phyloP scores from a whole-genome alignment of 805 yeast genomes.

The Wickerhamiella hasegawae region DNA sequence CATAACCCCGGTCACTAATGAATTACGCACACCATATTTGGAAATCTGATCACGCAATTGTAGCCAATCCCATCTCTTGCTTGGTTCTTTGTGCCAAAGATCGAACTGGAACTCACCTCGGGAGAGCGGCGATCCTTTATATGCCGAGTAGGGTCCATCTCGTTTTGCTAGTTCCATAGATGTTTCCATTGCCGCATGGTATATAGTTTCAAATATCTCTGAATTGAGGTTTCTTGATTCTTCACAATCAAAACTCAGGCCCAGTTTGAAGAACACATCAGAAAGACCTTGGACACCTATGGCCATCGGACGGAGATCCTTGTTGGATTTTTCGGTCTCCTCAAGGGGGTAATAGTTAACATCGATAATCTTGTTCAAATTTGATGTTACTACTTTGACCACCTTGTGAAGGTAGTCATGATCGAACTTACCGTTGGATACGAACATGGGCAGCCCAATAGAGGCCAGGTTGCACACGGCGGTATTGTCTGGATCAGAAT shows the following conservation, averaged over 20 bases:
- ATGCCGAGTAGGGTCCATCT: conserved; percentile 57
- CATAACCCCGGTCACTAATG: conserved; percentile 83
- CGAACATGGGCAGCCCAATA: conserved; percentile 69
- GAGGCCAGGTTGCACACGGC: conserved; percentile 93
- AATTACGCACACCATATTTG: conserved; percentile 60
- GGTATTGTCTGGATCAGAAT: conserved; percentile 69
- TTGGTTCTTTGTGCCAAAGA: conserved; percentile 61
- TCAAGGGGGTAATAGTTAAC: conserved; percentile 65
- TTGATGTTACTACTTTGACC: conserved; percentile 55
- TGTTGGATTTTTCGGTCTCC: conserved; percentile 52
- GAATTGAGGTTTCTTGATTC: conserved; percentile 57
- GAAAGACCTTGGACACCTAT: conserved; percentile 93
- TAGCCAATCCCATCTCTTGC: conserved; percentile 68
- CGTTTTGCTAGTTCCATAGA: conserved; percentile 60
- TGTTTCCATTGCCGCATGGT: conserved; percentile 78
- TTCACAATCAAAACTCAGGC: conserved; percentile 65
- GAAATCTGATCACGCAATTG: conserved; percentile 37
- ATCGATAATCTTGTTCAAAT: conserved; percentile 70
- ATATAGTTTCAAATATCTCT: conserved; percentile 83
- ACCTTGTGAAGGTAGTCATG: conserved; percentile 56
- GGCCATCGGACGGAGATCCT: conserved; percentile 75
- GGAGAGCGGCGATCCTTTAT: conserved; percentile 73
- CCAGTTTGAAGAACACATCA: conserved; percentile 58
- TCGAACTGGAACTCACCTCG: conserved; percentile 71
- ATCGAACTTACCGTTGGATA: conserved; percentile 40